These are phyloP conservation scores for Chaetothyriales sp. DNA, from an alignment of 2,329 filamentous ascomycete species.

Conservation along the genomic window DNA sequence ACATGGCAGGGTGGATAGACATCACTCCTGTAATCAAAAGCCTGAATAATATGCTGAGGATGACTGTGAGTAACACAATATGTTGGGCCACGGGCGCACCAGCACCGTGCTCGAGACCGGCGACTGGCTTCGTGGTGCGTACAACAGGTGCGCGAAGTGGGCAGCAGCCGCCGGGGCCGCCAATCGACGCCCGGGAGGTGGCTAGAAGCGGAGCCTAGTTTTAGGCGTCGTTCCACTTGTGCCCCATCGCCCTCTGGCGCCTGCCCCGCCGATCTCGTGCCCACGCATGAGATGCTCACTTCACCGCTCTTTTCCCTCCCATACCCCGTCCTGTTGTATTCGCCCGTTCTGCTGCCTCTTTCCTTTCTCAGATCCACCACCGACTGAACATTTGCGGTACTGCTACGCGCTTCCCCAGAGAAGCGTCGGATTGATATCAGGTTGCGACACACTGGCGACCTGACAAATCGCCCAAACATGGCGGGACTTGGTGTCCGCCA, in stretches of 20 bases:
- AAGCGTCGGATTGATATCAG: not conserved
- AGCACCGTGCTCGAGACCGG: not conserved
- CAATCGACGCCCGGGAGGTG: not conserved
- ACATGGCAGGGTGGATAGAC: not conserved
- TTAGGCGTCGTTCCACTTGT: not conserved
- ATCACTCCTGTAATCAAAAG: no score
- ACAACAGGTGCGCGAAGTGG: not conserved
- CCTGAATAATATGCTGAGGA: no score
- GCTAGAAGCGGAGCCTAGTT: not conserved
- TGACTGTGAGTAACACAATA: not conserved
- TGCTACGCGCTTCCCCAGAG: not conserved
- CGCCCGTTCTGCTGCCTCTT: not conserved
- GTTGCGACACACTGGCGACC: constrained; percentile 7
- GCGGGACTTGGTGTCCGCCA: constrained; percentile 31
- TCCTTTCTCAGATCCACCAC: not conserved
- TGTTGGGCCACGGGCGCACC: not conserved
- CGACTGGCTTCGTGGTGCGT: not conserved
- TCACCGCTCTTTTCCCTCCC: constrained; percentile 10
- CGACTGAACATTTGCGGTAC: not conserved
- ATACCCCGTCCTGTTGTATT: constrained; percentile 1
- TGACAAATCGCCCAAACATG: constrained; percentile 16
- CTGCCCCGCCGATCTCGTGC: constrained; percentile 1
- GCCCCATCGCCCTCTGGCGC: not conserved
- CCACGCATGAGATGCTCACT: constrained; percentile 18
- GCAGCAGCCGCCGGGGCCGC: not conserved